A percentile compares a stretch with the other conserved stretches of the same genome.
phyloP scores from a whole-genome alignment of 176 grass and related monocot genomes.

The Eleusine coracana region DNA sequence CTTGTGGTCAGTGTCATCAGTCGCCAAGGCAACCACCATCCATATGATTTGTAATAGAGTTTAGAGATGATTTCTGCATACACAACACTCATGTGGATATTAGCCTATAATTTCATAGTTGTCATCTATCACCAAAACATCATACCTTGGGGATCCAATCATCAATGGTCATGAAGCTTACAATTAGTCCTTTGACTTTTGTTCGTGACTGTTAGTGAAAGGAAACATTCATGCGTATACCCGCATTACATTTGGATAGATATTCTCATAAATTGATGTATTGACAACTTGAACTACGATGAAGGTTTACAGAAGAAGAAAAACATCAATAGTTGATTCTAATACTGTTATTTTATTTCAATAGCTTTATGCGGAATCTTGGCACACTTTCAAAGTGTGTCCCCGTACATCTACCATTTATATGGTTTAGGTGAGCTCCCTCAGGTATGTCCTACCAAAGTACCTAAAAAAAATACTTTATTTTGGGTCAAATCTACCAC shows the following conservation, averaged over 20 bases:
- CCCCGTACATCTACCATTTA: constrained; percentile 94
- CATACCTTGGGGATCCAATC: no score
- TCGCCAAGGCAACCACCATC: no score
- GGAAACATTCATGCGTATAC: background rate
- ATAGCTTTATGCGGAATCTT: constrained; percentile 92
- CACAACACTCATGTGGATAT: no score
- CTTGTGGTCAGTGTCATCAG: no score
- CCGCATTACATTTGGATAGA: background rate
- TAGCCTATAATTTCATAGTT: no score
- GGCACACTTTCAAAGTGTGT: constrained; percentile 93
- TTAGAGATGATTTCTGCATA: no score
- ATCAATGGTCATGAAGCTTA: no score
- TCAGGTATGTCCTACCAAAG: constrained; percentile 57
- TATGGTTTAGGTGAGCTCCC: constrained; percentile 94
- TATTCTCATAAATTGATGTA: background rate
- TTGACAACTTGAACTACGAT: background rate
- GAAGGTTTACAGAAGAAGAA: background rate
- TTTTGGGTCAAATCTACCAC: background rate
- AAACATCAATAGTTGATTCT: background rate
- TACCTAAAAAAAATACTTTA: background rate
- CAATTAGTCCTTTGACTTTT: background rate
- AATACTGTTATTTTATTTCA: constrained; percentile 26
- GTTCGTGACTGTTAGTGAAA: background rate
- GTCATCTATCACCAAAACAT: no score
- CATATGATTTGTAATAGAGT: no score